Base-by-base conservation (phyloP, 2,329 filamentous ascomycete species). In the Exophiala aquamarina region DNA sequence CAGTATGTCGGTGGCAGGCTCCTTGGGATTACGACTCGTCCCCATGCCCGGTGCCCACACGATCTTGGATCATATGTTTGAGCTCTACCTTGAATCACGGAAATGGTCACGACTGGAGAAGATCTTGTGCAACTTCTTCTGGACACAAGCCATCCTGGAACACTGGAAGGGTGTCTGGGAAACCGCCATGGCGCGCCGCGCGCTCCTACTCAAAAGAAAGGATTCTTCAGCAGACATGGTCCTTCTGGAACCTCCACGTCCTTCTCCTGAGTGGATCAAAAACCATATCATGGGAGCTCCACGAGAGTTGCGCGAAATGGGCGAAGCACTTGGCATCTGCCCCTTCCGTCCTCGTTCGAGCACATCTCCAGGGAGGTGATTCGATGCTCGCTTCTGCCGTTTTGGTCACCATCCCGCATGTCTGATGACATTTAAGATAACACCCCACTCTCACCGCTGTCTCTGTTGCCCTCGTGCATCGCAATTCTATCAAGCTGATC, bases 161-260 rank as follows among this genome's bases (percentile, higher is more conserved):
- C 52, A 54, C 20, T 57, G 56, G 52, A 44, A 46, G 31, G 32
- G 42, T 10, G 41, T 50, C 14, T 57, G 54, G 54, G 32, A 49
- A 13, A 15, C 20, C 4, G 54, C 45, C 20, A 52, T 54, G 46
- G 36, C 43, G 6, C 21, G 54, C 18, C 37, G 49, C 19, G 33
- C 40, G 11, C 49, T 47, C 19, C 29, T 52, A n/a, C 29, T 49
- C 10, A 40, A 33, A n/a, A 40, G 38, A 15, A 41, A 32, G 13
- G 13, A 38, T 13, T 26, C 14, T 19, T 13, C 8, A 11, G 28
- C 9, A 10, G 21, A 26, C 32, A 13, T 13, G 14, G 10, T 37
- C 18, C 9, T 4, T 3, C 31, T 39, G 14, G 14, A 39, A 11
- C 36, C 18, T 21, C 29, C 43, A 37, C 19, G 23, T 11, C 33